These are phyloP conservation scores for Cordyceps farinosa DNA, from an alignment of 2,329 filamentous ascomycete species.

Conservation along the genomic window DNA sequence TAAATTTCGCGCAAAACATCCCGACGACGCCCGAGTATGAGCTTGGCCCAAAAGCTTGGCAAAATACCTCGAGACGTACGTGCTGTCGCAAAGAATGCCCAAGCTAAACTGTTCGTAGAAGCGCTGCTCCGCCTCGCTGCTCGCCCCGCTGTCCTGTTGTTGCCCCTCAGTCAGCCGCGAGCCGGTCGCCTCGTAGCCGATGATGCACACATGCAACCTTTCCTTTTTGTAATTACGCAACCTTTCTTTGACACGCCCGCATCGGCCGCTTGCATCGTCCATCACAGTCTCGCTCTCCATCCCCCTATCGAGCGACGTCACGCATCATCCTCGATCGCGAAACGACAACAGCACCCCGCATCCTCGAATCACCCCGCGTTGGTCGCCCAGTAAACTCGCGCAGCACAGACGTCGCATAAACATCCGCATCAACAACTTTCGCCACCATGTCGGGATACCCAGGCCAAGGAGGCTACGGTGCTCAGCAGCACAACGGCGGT, in stretches of 20 bases:
- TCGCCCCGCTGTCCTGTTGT: conserved; percentile 10
- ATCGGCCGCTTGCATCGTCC: neutral
- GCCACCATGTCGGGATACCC: conserved; percentile 39
- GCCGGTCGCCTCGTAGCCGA: neutral
- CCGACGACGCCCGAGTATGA: neutral
- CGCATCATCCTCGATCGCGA: neutral
- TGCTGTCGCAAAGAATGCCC: neutral
- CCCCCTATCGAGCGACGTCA: neutral
- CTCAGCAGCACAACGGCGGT: conserved; percentile 30
- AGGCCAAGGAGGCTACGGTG: conserved; percentile 39
- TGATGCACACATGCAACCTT: neutral
- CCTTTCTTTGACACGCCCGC: neutral
- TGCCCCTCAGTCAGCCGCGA: conserved; percentile 16
- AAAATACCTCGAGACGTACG: neutral
- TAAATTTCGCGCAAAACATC: neutral
- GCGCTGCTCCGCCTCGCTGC: conserved; percentile 8
- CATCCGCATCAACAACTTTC: conserved; percentile 14
- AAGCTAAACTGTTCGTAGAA: conserved; percentile 3
- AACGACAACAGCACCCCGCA: neutral
- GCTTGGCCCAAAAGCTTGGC: neutral
- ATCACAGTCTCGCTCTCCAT: neutral
- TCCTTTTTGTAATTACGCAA: neutral
- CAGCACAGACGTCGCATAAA: neutral
- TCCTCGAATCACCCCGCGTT: neutral
- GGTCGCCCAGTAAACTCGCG: neutral